Percentiles rank a stretch among this genome's conserved stretches.
Conservation (phyloP, 129 eudicot genomes). For the carrot (Daucus carota) region DNA sequence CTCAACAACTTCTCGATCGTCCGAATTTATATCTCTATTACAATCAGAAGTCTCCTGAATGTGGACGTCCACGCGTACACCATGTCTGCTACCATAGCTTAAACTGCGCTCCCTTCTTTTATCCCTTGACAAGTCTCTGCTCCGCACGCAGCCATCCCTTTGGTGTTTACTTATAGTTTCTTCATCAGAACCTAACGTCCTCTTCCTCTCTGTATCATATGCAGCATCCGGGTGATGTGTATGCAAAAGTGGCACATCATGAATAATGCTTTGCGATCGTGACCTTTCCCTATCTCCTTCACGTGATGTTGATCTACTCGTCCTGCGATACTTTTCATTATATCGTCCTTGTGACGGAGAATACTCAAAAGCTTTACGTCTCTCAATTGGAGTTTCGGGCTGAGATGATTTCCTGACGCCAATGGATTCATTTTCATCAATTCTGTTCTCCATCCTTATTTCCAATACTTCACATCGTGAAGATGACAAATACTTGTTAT, state of each 20-base stretch:
- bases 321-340: constrained; percentile 10
- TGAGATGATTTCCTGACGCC: constrained; percentile 12
- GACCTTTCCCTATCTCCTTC: constrained; percentile 24
- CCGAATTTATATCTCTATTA: constrained; percentile 13
- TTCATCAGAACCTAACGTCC: constrained; percentile 13
- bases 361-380: not conserved
- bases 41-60: not conserved
- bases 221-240: constrained; percentile 5
- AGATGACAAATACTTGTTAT: not conserved
- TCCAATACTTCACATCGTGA: constrained; percentile 4
- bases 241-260: constrained; percentile 15
- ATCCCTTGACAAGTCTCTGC: constrained; percentile 21
- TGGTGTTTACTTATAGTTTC: constrained; percentile 9
- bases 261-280: constrained; percentile 26
- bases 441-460: not conserved
- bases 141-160: constrained; percentile 15
- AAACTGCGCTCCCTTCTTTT: constrained; percentile 39
- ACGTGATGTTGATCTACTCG: constrained; percentile 24
- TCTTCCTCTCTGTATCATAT: constrained; percentile 9
- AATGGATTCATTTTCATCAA: constrained; percentile 15
- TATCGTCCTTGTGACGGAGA: constrained; percentile 16
- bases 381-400: constrained; percentile 13
- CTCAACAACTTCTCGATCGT: constrained; percentile 14
- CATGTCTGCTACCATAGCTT: constrained; percentile 18
- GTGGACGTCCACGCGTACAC: constrained; percentile 5